These are phyloP conservation scores for Diaporthe nobilis DNA, from an alignment of 2,329 filamentous ascomycete genomes.

Conservation along the genomic window DNA sequence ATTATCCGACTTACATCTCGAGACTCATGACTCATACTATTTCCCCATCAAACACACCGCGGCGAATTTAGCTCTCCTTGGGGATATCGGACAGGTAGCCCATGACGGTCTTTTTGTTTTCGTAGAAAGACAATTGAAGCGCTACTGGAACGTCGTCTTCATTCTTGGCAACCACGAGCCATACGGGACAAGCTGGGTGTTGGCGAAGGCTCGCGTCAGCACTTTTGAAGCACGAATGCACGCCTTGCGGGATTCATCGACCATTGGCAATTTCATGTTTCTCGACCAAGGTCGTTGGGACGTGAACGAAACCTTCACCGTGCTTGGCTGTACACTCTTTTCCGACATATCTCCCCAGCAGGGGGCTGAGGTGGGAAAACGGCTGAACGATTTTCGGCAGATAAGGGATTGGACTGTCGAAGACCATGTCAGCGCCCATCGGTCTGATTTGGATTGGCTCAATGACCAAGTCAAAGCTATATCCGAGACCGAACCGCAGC, in stretches of 20 bases:
- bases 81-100: conserved; percentile 63
- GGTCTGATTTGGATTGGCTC: not conserved
- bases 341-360: not conserved
- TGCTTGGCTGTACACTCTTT: conserved; percentile 8
- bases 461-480: not conserved
- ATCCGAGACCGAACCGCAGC: not conserved
- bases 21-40: conserved; percentile 64
- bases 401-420: not conserved
- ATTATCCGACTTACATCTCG: conserved; percentile 71
- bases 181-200: conserved; percentile 57
- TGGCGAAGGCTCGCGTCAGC: conserved; percentile 48
- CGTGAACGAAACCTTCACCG: conserved; percentile 2
- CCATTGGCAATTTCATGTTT: conserved; percentile 56
- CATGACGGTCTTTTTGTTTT: conserved; percentile 54
- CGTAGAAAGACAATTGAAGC: conserved; percentile 62
- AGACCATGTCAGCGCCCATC: not conserved
- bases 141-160: conserved; percentile 65
- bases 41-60: conserved; percentile 62
- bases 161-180: conserved; percentile 71
- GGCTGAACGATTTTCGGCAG: not conserved
- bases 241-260: conserved; percentile 43
- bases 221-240: conserved; percentile 49
- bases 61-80: conserved; percentile 67
- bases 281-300: conserved; percentile 53
- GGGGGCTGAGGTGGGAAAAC: not conserved